These are phyloP conservation scores for Rutidosis leptorrhynchoides DNA, from an alignment of 129 eudicot species.

Conservation along the genomic window DNA sequence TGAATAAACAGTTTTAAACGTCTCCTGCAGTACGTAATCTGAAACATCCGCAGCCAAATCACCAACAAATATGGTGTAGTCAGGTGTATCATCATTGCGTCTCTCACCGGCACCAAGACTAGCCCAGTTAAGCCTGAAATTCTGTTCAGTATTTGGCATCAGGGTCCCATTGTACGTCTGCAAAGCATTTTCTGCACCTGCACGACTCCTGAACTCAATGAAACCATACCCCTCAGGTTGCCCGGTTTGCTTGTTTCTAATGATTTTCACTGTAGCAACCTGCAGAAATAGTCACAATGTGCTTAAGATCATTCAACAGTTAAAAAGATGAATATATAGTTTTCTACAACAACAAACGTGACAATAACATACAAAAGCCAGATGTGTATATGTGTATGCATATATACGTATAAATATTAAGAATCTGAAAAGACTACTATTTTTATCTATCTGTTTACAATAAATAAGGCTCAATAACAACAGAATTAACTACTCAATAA, in stretches of 20 bases:
- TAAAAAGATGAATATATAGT: not conserved
- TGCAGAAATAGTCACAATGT: constrained; percentile 24
- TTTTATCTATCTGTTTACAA: not conserved
- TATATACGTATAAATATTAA: not conserved
- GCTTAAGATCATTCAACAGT: not conserved
- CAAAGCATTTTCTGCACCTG: constrained; percentile 74
- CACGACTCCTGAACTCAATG: constrained; percentile 71
- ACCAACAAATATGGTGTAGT: constrained; percentile 84
- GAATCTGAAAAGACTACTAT: not conserved
- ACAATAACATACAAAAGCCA: not conserved
- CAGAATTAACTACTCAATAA: not conserved
- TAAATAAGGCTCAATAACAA: not conserved
- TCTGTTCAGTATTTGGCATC: constrained; percentile 76
- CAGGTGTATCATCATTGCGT: constrained; percentile 75
- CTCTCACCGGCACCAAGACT: constrained; percentile 84
- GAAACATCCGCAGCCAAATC: constrained; percentile 92
- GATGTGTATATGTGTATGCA: not conserved
- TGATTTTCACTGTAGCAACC: constrained; percentile 68
- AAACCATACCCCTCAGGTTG: constrained; percentile 98
- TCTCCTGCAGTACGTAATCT: constrained; percentile 73
- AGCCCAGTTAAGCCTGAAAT: constrained; percentile 87
- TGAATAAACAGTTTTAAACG: constrained; percentile 57
- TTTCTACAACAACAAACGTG: not conserved
- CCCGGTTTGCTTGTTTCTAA: constrained; percentile 73
- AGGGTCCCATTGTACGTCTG: constrained; percentile 71